phyloP scores from a whole-genome alignment of 192 early-diverging fungal species.

The Paraglomus brasilianum region DNA sequence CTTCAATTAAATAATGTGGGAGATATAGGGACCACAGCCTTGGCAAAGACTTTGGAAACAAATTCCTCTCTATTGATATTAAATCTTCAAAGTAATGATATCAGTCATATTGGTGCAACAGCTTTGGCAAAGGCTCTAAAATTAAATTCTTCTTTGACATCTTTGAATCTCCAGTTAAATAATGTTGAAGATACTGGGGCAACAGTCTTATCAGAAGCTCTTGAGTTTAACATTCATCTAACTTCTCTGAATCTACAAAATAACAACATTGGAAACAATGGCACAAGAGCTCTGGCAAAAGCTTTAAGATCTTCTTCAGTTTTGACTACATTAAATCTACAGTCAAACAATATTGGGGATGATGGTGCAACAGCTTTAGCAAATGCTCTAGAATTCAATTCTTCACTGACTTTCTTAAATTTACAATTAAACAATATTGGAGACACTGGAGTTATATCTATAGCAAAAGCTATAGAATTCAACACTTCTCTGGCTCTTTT shows the following conservation, averaged over 20 bases:
- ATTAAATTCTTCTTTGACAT: not conserved
- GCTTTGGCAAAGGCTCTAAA: not conserved
- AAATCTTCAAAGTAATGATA: not conserved
- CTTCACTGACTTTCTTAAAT: not conserved
- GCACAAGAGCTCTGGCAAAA: not conserved
- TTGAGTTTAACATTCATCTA: slow-evolving; percentile 2
- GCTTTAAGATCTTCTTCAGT: slow-evolving; percentile 1
- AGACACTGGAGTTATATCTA: not conserved
- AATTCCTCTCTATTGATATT: not conserved
- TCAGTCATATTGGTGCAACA: not conserved
- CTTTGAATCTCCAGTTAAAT: slow-evolving; percentile 13
- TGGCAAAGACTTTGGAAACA: not conserved
- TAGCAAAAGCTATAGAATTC: not conserved
- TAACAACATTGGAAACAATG: slow-evolving; percentile 4
- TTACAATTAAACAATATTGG: not conserved
- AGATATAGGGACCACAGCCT: not conserved
- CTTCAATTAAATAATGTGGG: not conserved
- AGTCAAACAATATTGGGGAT: slow-evolving; percentile 1
- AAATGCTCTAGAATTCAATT: slow-evolving; percentile 24
- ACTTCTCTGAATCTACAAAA: not conserved
- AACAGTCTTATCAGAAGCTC: not conserved
- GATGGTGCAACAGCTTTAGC: slow-evolving; percentile 10
- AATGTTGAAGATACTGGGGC: not conserved
- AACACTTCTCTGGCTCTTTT: not conserved
- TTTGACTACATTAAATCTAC: slow-evolving; percentile 5